Conservation (phyloP, 306 rosid genomes). For the Carpinus fangiana region DNA sequence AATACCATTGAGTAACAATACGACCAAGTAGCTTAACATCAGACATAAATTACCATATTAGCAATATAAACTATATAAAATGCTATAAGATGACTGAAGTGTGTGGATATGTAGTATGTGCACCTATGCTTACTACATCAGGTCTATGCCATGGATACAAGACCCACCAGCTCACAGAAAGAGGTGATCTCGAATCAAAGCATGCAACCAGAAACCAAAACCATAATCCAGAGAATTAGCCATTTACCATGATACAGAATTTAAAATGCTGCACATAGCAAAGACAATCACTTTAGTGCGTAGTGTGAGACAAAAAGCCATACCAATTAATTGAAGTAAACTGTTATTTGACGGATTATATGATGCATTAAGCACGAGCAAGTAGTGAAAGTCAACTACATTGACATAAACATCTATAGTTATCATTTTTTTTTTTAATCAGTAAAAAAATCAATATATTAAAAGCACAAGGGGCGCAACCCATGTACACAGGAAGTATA, state of each 20-base stretch:
- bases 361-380: neutral
- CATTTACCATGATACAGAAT: neutral
- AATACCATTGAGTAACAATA: neutral
- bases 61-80: neutral
- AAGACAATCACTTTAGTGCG: neutral
- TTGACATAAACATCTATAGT: neutral
- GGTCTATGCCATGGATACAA: slow-evolving; percentile 1
- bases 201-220: neutral
- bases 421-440: neutral
- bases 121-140: neutral
- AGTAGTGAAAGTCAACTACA: neutral
- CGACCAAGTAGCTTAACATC: neutral
- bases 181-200: neutral
- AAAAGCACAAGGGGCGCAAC: no score
- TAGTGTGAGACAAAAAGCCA: neutral
- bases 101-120: neutral
- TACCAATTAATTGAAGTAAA: neutral
- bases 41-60: neutral
- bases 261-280: neutral
- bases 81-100: neutral
- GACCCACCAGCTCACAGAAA: neutral
- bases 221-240: neutral
- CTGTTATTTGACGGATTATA: neutral
- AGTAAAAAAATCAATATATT: neutral
- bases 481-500: no score